These are phyloP conservation scores for Candida tammaniensis DNA, from an alignment of 805 yeast species.

Conservation along the genomic window DNA sequence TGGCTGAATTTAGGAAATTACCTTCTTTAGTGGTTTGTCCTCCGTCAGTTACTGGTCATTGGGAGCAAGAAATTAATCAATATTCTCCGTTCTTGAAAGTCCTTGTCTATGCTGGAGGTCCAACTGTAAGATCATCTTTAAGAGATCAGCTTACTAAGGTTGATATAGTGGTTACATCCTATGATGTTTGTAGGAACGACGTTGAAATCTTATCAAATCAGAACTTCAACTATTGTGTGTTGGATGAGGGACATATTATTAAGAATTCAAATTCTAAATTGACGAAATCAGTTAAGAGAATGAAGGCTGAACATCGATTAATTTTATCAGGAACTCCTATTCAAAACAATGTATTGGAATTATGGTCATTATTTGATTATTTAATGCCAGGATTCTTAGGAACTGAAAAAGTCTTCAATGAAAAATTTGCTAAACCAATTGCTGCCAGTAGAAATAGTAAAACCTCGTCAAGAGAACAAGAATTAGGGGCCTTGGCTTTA, in stretches of 20 bases:
- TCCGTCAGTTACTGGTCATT: slow-evolving; percentile 96
- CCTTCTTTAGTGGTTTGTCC: slow-evolving; percentile 93
- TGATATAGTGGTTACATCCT: slow-evolving; percentile 92
- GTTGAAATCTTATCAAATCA: slow-evolving; percentile 54
- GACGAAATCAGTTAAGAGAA: slow-evolving; percentile 79
- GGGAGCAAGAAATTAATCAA: slow-evolving; percentile 93
- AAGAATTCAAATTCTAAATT: slow-evolving; percentile 87
- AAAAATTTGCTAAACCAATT: slow-evolving; percentile 95
- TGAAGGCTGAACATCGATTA: slow-evolving; percentile 84
- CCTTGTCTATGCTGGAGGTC: slow-evolving; percentile 91
- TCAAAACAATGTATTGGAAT: slow-evolving; percentile 92
- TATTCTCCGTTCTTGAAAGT: slow-evolving; percentile 86
- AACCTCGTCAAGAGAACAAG: slow-evolving; percentile 89
- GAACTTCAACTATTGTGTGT: slow-evolving; percentile 88
- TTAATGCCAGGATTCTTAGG: slow-evolving; percentile 99
- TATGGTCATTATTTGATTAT: slow-evolving; percentile 97
- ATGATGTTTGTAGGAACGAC: slow-evolving; percentile 95
- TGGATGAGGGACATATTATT: slow-evolving; percentile 97
- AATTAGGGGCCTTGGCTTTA: slow-evolving; percentile 92
- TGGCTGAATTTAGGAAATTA: slow-evolving; percentile 65
- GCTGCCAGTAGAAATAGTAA: slow-evolving; percentile 89
- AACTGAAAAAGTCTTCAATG: slow-evolving; percentile 89
- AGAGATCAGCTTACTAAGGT: slow-evolving; percentile 49
- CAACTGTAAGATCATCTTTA: slow-evolving; percentile 60
- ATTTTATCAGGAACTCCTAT: slow-evolving; percentile 97